Percentiles rank a stretch among this genome's conserved stretches.
These are phyloP conservation scores for Tetracentron sinense DNA, from an alignment of 164 flowering plant genomes.

Conservation along the genomic window DNA sequence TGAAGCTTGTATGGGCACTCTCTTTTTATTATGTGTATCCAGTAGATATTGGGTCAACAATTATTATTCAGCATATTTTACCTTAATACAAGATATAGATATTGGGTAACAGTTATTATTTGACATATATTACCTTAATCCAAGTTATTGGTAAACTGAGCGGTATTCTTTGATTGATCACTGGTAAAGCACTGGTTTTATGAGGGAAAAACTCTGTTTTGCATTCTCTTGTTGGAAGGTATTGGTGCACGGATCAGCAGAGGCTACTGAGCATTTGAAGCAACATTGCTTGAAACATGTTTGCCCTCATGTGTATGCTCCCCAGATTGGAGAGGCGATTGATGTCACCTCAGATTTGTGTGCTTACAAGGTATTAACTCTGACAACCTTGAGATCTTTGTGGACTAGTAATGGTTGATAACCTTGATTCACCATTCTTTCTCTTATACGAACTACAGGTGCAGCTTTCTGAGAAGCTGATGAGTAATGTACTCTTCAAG, in stretches of 20 bases:
- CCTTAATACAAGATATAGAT: neutral
- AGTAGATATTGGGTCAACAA: neutral
- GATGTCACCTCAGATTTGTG: slow-evolving; percentile 97
- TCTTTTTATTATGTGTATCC: slow-evolving; percentile 1
- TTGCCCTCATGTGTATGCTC: slow-evolving; percentile 94
- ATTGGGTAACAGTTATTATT: too few relatives aligned
- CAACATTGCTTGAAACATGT: slow-evolving; percentile 81
- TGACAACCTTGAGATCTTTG: neutral
- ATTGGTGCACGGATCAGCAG: slow-evolving; percentile 96
- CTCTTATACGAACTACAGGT: slow-evolving; percentile 38
- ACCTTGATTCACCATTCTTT: neutral
- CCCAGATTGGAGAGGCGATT: slow-evolving; percentile 84
- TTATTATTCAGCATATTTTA: neutral
- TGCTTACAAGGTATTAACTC: slow-evolving; percentile 79
- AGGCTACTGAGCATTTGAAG: slow-evolving; percentile 97
- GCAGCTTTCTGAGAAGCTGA: slow-evolving; percentile 90
- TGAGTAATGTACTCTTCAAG: slow-evolving; percentile 93
- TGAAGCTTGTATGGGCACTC: slow-evolving; percentile 71
- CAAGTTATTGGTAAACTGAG: neutral
- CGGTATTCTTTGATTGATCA: neutral
- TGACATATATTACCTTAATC: too few relatives aligned
- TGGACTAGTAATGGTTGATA: slow-evolving; percentile 2
- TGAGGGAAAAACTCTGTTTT: neutral
- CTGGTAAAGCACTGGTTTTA: neutral
- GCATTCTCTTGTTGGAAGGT: slow-evolving; percentile 43